Evolutionary conservation across 2,329 filamentous ascomycete species (phyloP), one percentile per base, ranked within the genome.

Genomic region (Aspergillus awamori): DNA sequence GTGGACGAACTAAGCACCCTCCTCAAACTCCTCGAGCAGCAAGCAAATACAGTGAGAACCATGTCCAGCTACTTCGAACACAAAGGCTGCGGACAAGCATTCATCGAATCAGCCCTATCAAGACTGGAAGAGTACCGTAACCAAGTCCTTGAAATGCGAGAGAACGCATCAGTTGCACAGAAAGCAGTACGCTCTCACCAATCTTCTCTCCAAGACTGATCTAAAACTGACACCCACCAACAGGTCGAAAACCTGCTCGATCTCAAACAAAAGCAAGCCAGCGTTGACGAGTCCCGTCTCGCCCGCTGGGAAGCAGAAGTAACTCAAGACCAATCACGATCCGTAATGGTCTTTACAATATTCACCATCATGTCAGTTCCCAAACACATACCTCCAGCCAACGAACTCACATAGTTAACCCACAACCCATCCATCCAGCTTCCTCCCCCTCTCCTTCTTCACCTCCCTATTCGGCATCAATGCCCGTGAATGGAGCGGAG

Each of bases 391-490:
- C 17, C 17, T 20, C 2, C 17, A 20, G 17, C 17, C 10, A 30
- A 11, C 36, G 20, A 24, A 10, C 11, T 8, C 26, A 45, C 7
- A 30, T 10, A 5, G 24, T n/a, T 8, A 47, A 17, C 47, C 15
- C 8, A 36, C 17, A 28, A 59, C 58, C 38, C 60, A 20, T 7
- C 4, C 10, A 20, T 1, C 5, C 36, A 77, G 74, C 20, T 89
- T 87, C 74, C 74, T 88, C 1, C 87, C 87, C 0, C 71, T 89
- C 5, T 86, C 84, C 17, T 89, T 89, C 76, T 89, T 89, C 72
- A 88, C 86, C 0, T 83, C 84, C 2, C 70, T 89, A 0, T 89
- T 89, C 58, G 86, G 87, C 57, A 88, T 89, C 82, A 89, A 89
- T 66, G 86, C 85, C 2, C 75, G 73, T 4, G 86, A 88, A 72